Evolutionary conservation across 176 grass and related monocot genomes (phyloP).

Genomic region (Olyra latifolia): DNA sequence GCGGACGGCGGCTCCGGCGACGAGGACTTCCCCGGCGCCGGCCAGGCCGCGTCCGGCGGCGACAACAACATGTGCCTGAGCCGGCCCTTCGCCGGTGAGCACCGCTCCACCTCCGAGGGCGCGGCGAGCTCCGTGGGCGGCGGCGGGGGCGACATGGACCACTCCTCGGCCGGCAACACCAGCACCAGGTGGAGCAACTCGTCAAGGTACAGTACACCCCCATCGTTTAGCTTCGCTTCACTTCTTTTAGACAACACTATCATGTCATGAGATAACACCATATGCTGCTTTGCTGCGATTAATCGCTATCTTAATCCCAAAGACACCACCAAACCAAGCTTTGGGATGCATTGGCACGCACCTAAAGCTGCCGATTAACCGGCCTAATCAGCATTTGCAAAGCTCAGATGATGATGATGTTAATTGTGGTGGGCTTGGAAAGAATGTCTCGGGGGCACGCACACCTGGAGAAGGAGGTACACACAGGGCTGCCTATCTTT

Average conservation of each 20-base stretch:
- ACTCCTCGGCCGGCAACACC: constrained; percentile 55
- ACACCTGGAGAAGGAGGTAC: constrained; percentile 42
- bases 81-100: constrained; percentile 22
- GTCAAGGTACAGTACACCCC: constrained; percentile 64
- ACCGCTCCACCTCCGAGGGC: constrained; percentile 50
- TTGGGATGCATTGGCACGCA: constrained; percentile 28
- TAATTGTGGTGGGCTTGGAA: constrained; percentile 5
- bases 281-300: not conserved
- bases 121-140: constrained; percentile 50
- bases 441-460: constrained; percentile 40
- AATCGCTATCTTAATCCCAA: constrained; percentile 30
- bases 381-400: not conserved
- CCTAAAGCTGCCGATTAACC: not conserved
- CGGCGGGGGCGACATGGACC: constrained; percentile 53
- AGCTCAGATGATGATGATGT: constrained; percentile 6
- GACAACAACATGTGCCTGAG: constrained; percentile 37
- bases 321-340: constrained; percentile 32
- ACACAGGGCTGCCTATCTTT: constrained; percentile 42
- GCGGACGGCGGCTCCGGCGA: constrained; percentile 78
- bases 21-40: constrained; percentile 56
- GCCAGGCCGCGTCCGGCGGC: constrained; percentile 40
- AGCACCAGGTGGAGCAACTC: constrained; percentile 87
- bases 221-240: constrained; percentile 5
- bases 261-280: constrained; percentile 22
- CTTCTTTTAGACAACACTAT: not conserved